Evolutionary conservation across 805 yeast species (phyloP).

Genomic region (Ogataea zsoltii): DNA sequence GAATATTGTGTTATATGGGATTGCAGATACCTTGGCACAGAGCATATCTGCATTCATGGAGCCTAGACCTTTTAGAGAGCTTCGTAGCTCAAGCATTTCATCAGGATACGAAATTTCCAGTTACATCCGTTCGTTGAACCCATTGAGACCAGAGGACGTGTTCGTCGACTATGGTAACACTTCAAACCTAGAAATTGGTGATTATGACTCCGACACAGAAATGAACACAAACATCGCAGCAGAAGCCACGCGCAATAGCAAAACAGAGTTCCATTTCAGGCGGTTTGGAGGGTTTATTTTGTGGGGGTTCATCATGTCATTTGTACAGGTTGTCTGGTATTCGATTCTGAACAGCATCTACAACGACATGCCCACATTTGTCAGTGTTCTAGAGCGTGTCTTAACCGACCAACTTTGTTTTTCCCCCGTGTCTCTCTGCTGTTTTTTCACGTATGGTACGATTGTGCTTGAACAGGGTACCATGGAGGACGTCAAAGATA

Average conservation of each 20-base stretch:
- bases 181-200: not conserved
- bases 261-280: conserved; percentile 53
- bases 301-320: conserved; percentile 87
- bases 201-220: conserved; percentile 3
- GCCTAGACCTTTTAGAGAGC: conserved; percentile 10
- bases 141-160: conserved; percentile 22
- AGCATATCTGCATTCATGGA: conserved; percentile 44
- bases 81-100: conserved; percentile 15
- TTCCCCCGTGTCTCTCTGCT: conserved; percentile 81
- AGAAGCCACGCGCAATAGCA: not conserved
- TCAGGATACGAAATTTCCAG: conserved; percentile 21
- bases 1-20: conserved; percentile 78
- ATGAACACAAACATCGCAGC: not conserved
- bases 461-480: conserved; percentile 77
- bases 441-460: conserved; percentile 83
- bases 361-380: conserved; percentile 77
- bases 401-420: conserved; percentile 86
- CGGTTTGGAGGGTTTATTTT: conserved; percentile 76
- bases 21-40: conserved; percentile 92
- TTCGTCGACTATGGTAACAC: conserved; percentile 38
- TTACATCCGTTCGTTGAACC: conserved; percentile 20
- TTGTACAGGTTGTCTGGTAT: conserved; percentile 89
- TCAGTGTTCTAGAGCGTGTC: conserved; percentile 83
- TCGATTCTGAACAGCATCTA: conserved; percentile 74
- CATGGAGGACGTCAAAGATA: conserved; percentile 58